Conservation (phyloP, 306 rosid genomes). For the Albizia julibrissin region DNA sequence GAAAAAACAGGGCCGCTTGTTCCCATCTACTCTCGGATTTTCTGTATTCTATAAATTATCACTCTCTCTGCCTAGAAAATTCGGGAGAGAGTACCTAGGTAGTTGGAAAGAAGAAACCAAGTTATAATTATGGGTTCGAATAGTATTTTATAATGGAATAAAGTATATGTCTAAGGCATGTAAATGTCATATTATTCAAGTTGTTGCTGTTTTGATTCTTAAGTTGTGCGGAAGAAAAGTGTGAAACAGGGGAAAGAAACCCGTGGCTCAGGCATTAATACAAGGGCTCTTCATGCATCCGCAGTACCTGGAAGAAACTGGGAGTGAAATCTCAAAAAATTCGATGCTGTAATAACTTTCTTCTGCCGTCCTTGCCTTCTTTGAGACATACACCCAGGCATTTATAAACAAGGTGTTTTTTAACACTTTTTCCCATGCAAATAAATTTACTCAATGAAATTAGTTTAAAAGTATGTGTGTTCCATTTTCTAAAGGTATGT, state of each 20-base stretch:
- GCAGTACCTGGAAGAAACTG: neutral
- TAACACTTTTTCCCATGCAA: too few species aligned
- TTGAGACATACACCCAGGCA: neutral
- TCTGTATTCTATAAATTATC: neutral
- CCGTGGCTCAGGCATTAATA: neutral
- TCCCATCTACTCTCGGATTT: neutral
- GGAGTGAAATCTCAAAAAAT: neutral
- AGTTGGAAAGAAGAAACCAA: constrained; percentile 36
- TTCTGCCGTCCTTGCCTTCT: neutral
- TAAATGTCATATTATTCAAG: neutral
- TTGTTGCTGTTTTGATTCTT: neutral
- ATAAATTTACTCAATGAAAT: too few species aligned
- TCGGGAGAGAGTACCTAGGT: constrained; percentile 12
- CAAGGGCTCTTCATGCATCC: neutral
- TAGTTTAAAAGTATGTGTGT: too few species aligned
- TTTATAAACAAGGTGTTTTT: neutral
- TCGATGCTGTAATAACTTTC: neutral
- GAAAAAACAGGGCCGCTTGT: constrained; percentile 12
- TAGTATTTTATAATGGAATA: neutral
- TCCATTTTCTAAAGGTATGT: too few species aligned
- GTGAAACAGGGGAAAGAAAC: neutral
- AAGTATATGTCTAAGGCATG: neutral
- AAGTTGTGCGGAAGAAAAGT: neutral
- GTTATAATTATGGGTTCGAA: neutral
- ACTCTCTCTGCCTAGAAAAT: neutral